A percentile compares a stretch with the other conserved stretches of the same genome.
These are phyloP conservation scores for Aspergillus thermomutatus DNA, from an alignment of 2,329 filamentous ascomycete genomes.

Conservation along the genomic window DNA sequence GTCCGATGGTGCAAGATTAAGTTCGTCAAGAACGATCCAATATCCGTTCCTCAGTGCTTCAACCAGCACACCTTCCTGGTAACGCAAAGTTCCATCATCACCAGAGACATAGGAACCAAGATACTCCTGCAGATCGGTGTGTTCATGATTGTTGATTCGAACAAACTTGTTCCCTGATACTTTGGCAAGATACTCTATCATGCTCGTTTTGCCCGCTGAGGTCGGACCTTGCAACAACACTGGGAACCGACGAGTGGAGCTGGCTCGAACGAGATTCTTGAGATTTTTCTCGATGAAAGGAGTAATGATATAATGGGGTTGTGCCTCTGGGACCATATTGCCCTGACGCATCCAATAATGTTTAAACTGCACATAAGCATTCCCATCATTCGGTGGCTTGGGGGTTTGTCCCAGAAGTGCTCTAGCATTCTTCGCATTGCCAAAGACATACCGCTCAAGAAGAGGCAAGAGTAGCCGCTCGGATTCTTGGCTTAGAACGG, in stretches of 20 bases:
- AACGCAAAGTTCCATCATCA: constrained; percentile 76
- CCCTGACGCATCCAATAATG: constrained; percentile 92
- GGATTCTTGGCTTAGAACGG: constrained; percentile 77
- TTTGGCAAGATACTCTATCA: constrained; percentile 98
- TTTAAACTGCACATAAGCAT: constrained; percentile 76
- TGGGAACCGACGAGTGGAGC: constrained; percentile 86
- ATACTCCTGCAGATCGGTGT: constrained; percentile 97
- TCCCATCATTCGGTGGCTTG: constrained; percentile 71
- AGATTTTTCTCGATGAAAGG: constrained; percentile 93
- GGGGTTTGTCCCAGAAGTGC: constrained; percentile 76
- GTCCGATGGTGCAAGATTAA: constrained; percentile 95
- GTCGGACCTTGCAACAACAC: constrained; percentile 96
- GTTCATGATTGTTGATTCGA: constrained; percentile 98
- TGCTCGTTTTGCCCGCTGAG: constrained; percentile 96
- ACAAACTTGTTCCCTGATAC: constrained; percentile 96
- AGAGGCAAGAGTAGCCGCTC: constrained; percentile 74
- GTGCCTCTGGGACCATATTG: constrained; percentile 60
- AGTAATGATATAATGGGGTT: constrained; percentile 92
- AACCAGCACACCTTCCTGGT: constrained; percentile 91
- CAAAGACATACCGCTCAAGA: constrained; percentile 76
- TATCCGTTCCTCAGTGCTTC: constrained; percentile 88
- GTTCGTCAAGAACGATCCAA: constrained; percentile 97
- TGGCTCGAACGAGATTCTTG: constrained; percentile 88
- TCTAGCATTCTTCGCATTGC: constrained; percentile 64
- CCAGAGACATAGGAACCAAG: constrained; percentile 90